Base-by-base conservation (phyloP, 345 rosid species). In the Aurinia saxatilis region DNA sequence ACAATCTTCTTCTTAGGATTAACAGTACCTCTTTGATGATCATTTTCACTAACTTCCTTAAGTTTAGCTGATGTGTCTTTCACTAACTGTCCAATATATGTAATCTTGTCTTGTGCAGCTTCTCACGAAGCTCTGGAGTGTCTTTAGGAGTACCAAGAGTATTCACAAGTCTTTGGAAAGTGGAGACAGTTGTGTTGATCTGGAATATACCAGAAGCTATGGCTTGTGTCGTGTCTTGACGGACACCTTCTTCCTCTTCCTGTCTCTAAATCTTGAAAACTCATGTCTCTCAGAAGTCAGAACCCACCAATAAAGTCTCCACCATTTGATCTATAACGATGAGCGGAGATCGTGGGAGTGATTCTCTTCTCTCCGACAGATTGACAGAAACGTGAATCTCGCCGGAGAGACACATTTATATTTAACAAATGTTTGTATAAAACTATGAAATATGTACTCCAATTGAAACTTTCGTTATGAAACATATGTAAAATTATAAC, bases 91-190 rank as follows among this genome's bases (percentile, higher is more conserved):
- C 91, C 90, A 15, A n/a, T n/a, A 90, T 90, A 78, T 85, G 86
- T 11, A 84, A 66, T 67, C 96, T 82, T 35, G 91, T 87, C 80
- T 85, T 87, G 68, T 78, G 97, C 99, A 93, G 81, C 81, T 90
- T 93, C 65, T 93, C 96, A 29, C 99, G 92, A 50, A 90, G 95
- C 72, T 84, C 96, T 7, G 96, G 92, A 13, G 92, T 86, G 60
- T 93, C 99, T 81, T 84, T 93, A 40, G 99, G 96, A 57, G 95
- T 93, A 13, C 97, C 96, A 46, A 90, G 92, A 77, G 92, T 85
- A 55, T 93, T 93, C 51, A 90, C 97, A 38, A 90, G 90, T 0
- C 99, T 81, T 47, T 84, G 92, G 73, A 90, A 93, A 30, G 91
- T 77, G 18, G 92, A 82, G 34, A 93, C 97, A 55, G 79, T 75